A percentile compares a stretch with the other conserved stretches of the same genome.
phyloP scores from a whole-genome alignment of 2,329 filamentous ascomycete species.

The Ceratocystiopsis brevicomis region DNA sequence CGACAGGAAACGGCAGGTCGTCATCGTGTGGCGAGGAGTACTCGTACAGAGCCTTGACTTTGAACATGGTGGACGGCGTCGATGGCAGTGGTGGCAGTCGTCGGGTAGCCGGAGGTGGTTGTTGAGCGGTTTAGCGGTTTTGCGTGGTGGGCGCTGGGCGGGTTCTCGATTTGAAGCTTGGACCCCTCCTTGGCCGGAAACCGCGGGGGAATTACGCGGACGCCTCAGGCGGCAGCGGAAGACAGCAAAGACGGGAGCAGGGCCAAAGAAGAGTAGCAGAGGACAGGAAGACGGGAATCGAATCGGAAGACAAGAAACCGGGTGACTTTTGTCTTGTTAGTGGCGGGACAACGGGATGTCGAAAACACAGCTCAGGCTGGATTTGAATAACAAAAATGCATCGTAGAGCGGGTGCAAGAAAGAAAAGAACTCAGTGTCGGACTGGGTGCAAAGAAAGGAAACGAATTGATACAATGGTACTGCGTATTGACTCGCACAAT shows the following conservation, averaged over 20 bases:
- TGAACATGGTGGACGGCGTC: constrained; percentile 47
- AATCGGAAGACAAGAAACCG: no score
- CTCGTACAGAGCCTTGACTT: constrained; percentile 90
- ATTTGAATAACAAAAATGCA: no score
- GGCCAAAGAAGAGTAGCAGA: background rate
- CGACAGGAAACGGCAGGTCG: constrained; percentile 69
- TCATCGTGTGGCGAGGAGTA: constrained; percentile 88
- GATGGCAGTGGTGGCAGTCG: background rate
- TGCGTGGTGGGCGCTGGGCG: background rate
- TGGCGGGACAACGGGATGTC: no score
- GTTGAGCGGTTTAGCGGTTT: background rate
- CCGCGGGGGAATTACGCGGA: constrained; percentile 6
- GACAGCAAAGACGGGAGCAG: background rate
- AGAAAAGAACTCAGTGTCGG: no score
- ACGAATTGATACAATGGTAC: no score
- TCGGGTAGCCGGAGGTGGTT: background rate
- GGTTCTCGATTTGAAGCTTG: constrained; percentile 3
- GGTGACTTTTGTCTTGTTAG: no score
- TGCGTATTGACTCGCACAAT: no score
- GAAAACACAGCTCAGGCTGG: no score
- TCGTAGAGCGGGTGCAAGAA: no score
- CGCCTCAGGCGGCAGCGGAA: no score
- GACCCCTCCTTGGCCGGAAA: constrained; percentile 10
- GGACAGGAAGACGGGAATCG: background rate
- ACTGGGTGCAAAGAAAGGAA: no score